Conservation (phyloP, 2,329 filamentous ascomycete genomes). For the Pyrenophora teres region DNA sequence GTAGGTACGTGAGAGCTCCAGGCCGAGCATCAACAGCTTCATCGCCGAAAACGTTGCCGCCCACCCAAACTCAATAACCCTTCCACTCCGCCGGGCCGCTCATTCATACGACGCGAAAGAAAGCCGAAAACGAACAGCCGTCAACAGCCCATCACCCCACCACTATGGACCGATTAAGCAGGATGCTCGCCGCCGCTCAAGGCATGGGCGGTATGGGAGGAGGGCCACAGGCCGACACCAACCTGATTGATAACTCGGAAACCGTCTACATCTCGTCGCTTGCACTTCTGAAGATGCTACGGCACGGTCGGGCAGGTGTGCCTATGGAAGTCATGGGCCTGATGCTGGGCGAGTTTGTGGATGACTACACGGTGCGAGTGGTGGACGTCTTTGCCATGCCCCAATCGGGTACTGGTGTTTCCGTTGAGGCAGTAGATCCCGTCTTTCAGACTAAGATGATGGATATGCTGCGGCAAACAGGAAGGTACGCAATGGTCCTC, state of each 20-base stretch:
- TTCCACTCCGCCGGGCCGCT: not conserved
- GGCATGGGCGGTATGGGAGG: slow-evolving; percentile 67
- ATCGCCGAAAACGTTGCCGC: slow-evolving; percentile 17
- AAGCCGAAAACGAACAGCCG: not conserved
- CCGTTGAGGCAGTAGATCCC: slow-evolving; percentile 95
- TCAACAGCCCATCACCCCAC: not conserved
- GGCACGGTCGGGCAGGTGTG: slow-evolving; percentile 94
- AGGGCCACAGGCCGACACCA: slow-evolving; percentile 68
- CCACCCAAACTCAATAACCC: not conserved
- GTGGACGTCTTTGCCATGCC: slow-evolving; percentile 99
- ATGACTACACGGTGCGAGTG: slow-evolving; percentile 97
- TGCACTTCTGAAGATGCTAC: slow-evolving; percentile 96
- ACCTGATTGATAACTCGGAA: slow-evolving; percentile 97
- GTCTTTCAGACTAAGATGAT: slow-evolving; percentile 99
- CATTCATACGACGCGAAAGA: not conserved
- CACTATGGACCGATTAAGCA: slow-evolving; percentile 86
- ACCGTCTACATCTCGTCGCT: slow-evolving; percentile 99
- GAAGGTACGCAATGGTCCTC: slow-evolving; percentile 64
- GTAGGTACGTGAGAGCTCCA: slow-evolving; percentile 20
- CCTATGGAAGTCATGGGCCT: slow-evolving; percentile 99
- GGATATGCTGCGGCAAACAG: slow-evolving; percentile 98
- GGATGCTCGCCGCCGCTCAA: slow-evolving; percentile 78
- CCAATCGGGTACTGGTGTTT: slow-evolving; percentile 96
- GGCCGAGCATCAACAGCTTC: slow-evolving; percentile 16
- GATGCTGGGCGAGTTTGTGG: slow-evolving; percentile 98